Base-by-base conservation (phyloP, 2,329 filamentous ascomycete species). In the Phialophora tarda region DNA sequence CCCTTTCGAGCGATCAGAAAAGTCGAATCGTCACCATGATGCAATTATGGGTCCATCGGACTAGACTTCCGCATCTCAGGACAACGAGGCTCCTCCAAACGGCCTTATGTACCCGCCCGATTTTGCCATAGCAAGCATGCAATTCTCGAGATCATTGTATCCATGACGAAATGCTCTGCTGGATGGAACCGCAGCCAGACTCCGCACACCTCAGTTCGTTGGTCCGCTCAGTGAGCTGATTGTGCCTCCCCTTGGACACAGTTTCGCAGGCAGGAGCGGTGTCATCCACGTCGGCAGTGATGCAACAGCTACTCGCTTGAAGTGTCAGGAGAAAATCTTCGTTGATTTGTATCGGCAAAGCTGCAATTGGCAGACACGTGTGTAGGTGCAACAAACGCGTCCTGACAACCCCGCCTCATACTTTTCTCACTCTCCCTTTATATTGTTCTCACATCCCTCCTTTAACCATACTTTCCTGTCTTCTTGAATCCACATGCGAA, bases 371-470 rank as follows among this genome's bases (percentile, higher is more conserved):
- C 28, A 59, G 57, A 50, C 38, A 59, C 38, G 38, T 30, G 41
- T 12, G 17, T 26, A 59, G 24, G 57, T 23, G 57, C 41, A 59
- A 57, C 30, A 26, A 59, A 59, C 57, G 57, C 44, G 44, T 50
- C 57, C 30, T 32, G 4, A 34, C 57, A 50, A 34, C 44, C 57
- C 57, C 57, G 17, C 41, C 57, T 59, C 24, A 53, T 62, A 23
- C 34, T 26, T 41, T 17, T 54, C 30, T 59, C 54, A 24, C 48
- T 62, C 58, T 44, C 47, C 24, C 56, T 50, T 64, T 62, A 67
- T 62, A 50, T 59, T 23, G 58, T 38, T n/a, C 34, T 62, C 53
- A 23, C 50, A 28, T 28, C 53, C 61, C 47, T 14, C 12, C 28
- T 48, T 47, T 44, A n/a, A 51, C 32, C 12, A 28, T 53, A 44